Percentiles rank a stretch among this genome's conserved stretches.
These are phyloP conservation scores for Penicillium corylophilum DNA, from an alignment of 2,329 filamentous ascomycete genomes.

Conservation along the genomic window DNA sequence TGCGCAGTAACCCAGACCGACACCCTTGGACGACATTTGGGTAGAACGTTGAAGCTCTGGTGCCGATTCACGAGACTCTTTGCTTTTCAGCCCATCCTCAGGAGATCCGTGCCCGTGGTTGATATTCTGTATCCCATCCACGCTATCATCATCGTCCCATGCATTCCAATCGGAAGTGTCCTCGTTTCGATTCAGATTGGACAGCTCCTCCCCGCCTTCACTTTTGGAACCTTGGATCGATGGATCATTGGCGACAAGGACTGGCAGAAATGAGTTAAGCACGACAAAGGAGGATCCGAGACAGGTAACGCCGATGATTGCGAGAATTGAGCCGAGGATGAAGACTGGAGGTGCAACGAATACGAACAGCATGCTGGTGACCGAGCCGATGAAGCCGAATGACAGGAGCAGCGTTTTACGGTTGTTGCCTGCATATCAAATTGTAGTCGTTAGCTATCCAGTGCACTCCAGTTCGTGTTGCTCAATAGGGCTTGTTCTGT, in stretches of 20 bases:
- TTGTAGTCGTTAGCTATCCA: not conserved
- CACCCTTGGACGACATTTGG: conserved; percentile 81
- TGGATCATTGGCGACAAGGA: conserved; percentile 80
- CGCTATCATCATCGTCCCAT: conserved; percentile 23
- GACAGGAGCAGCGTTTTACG: conserved; percentile 77
- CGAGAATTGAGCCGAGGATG: conserved; percentile 72
- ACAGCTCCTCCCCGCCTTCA: conserved; percentile 24
- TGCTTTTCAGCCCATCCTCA: conserved; percentile 9
- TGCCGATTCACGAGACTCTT: conserved; percentile 36
- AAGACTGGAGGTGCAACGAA: conserved; percentile 74
- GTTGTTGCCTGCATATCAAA: conserved; percentile 41
- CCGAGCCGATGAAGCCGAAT: conserved; percentile 76
- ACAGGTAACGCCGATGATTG: conserved; percentile 82
- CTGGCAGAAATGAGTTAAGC: conserved; percentile 84
- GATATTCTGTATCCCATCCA: conserved; percentile 11
- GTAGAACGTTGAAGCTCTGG: conserved; percentile 77
- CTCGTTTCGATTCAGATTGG: conserved; percentile 18
- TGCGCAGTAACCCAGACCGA: conserved; percentile 84
- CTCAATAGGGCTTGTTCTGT: not conserved
- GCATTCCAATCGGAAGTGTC: conserved; percentile 19
- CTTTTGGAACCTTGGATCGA: conserved; percentile 37
- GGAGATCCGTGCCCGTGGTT: not conserved
- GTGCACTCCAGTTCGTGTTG: too few relatives aligned
- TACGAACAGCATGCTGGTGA: conserved; percentile 82
- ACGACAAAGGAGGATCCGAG: conserved; percentile 90